Conservation (phyloP, 2,329 filamentous ascomycete genomes). For the Emergomyces orientalis region DNA sequence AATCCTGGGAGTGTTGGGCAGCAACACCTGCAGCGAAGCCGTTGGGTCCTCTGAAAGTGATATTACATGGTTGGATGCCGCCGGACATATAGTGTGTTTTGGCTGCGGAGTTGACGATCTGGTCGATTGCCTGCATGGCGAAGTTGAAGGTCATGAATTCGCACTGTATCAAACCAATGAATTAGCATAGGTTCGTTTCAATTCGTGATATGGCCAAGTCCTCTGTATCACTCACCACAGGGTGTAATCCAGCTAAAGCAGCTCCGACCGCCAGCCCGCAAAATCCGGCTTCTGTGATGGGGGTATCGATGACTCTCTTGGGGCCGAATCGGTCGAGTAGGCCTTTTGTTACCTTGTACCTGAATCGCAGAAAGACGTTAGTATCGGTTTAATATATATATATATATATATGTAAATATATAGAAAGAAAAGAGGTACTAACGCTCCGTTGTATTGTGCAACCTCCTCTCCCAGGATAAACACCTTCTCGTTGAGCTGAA, state of each 20-base stretch:
- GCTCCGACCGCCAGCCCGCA: constrained; percentile 87
- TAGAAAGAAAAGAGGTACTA: constrained; percentile 23
- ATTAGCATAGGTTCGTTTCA: not conserved
- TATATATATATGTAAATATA: not conserved
- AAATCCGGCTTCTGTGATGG: constrained; percentile 97
- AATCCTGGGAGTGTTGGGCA: constrained; percentile 98
- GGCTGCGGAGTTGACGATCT: constrained; percentile 96
- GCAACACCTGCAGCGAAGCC: constrained; percentile 92
- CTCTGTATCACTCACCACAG: constrained; percentile 56
- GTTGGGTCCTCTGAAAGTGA: constrained; percentile 98
- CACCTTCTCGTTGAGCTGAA: constrained; percentile 88
- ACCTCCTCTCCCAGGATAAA: constrained; percentile 97
- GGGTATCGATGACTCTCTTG: constrained; percentile 94
- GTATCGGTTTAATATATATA: not conserved
- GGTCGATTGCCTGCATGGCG: constrained; percentile 99
- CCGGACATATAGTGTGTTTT: constrained; percentile 99
- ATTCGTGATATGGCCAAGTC: not conserved
- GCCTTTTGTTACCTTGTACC: constrained; percentile 98
- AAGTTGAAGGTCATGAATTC: constrained; percentile 99
- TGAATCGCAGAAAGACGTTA: constrained; percentile 22
- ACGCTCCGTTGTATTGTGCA: constrained; percentile 97
- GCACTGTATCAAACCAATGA: constrained; percentile 47
- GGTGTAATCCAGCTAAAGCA: constrained; percentile 86
- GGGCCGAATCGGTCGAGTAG: constrained; percentile 94
- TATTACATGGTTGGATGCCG: constrained; percentile 98